phyloP scores from a whole-genome alignment of 805 yeast genomes.

The Limtongia smithiae region DNA sequence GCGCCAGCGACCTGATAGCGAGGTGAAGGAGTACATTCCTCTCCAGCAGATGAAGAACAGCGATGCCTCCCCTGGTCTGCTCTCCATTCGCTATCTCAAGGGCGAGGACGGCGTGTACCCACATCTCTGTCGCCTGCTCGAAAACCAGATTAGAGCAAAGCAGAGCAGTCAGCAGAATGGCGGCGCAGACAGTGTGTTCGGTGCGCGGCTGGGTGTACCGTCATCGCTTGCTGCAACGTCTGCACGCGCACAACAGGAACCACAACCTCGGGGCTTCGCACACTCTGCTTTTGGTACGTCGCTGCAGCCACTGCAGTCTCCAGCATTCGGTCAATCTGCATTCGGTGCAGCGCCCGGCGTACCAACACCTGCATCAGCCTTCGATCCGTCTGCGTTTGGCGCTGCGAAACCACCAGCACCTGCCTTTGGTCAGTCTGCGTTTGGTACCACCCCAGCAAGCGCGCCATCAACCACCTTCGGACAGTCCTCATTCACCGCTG shows the following conservation, averaged over 20 bases:
- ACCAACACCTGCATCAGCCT: not conserved
- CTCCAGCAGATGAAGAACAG: conserved; percentile 2
- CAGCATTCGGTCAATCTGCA: conserved; percentile 1
- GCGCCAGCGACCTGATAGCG: conserved; percentile 1
- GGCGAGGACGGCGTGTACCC: conserved; percentile 12
- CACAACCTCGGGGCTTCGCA: not conserved
- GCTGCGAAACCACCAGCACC: conserved; percentile 1
- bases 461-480: conserved; percentile 2
- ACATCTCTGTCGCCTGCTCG: not conserved
- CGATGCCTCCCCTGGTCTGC: conserved; percentile 8
- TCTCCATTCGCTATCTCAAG: conserved; percentile 11
- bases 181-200: not conserved
- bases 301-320: not conserved
- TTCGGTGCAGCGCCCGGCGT: not conserved
- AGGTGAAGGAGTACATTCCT: conserved; percentile 10
- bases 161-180: not conserved
- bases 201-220: not conserved
- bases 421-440: conserved; percentile 3
- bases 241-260: not conserved
- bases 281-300: not conserved
- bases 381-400: not conserved
- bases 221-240: conserved; percentile 3
- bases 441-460: not conserved
- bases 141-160: no score
- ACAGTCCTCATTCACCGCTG: not conserved